Conservation (phyloP, 2,329 filamentous ascomycete genomes). For the Claviceps sp. region DNA sequence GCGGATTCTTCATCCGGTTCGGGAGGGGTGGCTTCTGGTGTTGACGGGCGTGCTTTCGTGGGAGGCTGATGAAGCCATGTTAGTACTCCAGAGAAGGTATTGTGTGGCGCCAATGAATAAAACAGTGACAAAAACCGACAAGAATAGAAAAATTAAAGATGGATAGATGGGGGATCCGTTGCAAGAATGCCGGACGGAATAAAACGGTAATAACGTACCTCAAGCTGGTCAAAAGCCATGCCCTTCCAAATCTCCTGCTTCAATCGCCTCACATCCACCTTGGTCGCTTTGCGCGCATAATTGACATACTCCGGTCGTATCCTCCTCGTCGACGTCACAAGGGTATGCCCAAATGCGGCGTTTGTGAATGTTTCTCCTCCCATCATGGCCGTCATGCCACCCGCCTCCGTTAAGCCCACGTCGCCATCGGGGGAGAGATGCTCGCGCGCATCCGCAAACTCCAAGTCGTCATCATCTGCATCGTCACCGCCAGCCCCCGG, state of each 20-base stretch:
- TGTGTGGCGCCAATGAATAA: not conserved
- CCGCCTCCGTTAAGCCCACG: constrained; percentile 29
- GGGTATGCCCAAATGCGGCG: constrained; percentile 48
- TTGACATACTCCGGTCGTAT: constrained; percentile 56
- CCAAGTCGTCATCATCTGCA: constrained; percentile 53
- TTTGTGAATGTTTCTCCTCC: constrained; percentile 35
- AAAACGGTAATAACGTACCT: constrained; percentile 26
- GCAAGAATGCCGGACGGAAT: too few relatives aligned
- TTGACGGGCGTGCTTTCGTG: not conserved
- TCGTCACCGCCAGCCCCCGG: constrained; percentile 36
- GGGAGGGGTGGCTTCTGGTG: constrained; percentile 11
- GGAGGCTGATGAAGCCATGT: not conserved
- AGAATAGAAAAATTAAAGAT: not conserved
- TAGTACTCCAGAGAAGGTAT: not conserved
- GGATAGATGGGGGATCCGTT: too few relatives aligned
- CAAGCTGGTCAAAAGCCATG: constrained; percentile 41
- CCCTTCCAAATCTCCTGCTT: constrained; percentile 61
- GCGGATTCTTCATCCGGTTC: constrained; percentile 18
- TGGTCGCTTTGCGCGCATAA: constrained; percentile 57
- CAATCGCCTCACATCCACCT: constrained; percentile 53
- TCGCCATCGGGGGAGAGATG: constrained; percentile 57
- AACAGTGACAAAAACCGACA: not conserved
- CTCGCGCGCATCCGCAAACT: constrained; percentile 71
- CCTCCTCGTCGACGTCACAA: constrained; percentile 51
- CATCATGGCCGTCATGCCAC: constrained; percentile 37